Evolutionary conservation across 768 basidiomycete species (phyloP), one percentile per base, ranked within the genome.

Genomic region (Naganishia kalamii): DNA sequence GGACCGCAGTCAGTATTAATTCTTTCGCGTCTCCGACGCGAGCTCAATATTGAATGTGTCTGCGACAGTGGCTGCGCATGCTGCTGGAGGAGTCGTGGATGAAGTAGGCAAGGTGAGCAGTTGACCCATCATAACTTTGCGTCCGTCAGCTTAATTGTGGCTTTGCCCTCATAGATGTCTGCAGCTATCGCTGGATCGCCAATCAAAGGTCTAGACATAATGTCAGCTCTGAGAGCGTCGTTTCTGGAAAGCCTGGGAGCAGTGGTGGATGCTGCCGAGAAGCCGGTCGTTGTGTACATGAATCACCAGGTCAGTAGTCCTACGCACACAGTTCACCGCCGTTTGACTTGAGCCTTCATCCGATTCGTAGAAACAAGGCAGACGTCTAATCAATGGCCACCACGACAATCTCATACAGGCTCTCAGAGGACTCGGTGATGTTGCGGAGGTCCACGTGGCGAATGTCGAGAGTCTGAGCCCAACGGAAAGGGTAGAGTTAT

Each of bases 381-480:
- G 72, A 4, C 70, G 72, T 33, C 46, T 75, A 40, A 40, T 46
- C 23, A 30, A 62, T 12, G 60, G 65, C 8, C 66, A 71, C 52
- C 74, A 74, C 32, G 63, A 69, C 3, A 63, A 50, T 0, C 67
- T 77, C 41, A 65, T 77, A 29, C 63, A 72, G 44, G 70, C 71
- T 6, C 68, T 75, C 32, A 73, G 71, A 62, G 63, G 68, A 0
- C 54, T 77, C 29, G 73, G 73, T 4, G 63, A 66, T 19, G 68
- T 68, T 12, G 76, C 76, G 13, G 76, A 75, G 47, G 72, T 77
- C 11, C 76, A 77, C 52, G 72, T 74, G 13, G 68, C 73, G 19
- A 70, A 67, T 29, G 10, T 74, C 0, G 63, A 70, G 47, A 69
- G 73, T 47, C 70, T 74, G 46, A 70, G 68, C n/a, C 37, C 70